Conservation (phyloP, 1,139 yeast species). For the Geotrichum siamense region DNA sequence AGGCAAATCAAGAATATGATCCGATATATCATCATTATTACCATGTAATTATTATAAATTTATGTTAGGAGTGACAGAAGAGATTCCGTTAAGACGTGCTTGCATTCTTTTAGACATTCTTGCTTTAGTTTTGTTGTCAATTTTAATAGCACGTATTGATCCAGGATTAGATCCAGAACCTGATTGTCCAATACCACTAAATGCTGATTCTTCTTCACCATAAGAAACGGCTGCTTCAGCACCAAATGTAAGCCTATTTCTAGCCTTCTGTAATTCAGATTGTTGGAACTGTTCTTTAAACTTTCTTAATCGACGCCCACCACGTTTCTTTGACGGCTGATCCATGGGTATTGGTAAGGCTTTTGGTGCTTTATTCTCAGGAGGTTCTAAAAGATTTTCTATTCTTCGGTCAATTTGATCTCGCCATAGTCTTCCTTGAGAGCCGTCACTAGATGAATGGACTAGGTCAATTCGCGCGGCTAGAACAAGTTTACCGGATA, state of each 20-base stretch:
- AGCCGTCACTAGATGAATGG: slow-evolving; percentile 41
- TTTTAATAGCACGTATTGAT: slow-evolving; percentile 34
- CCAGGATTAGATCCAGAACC: slow-evolving; percentile 25
- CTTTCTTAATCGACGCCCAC: slow-evolving; percentile 75
- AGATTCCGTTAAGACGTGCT: slow-evolving; percentile 23
- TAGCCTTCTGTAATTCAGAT: slow-evolving; percentile 77
- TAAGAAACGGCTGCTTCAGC: slow-evolving; percentile 54
- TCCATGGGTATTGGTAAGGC: slow-evolving; percentile 84
- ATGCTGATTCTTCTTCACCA: slow-evolving; percentile 60
- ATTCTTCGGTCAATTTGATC: slow-evolving; percentile 56
- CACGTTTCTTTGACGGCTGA: slow-evolving; percentile 71
- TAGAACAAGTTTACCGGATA: slow-evolving; percentile 70
- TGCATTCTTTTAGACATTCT: slow-evolving; percentile 34
- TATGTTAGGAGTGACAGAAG: no score
- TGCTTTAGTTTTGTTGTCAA: slow-evolving; percentile 31
- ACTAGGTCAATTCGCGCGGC: slow-evolving; percentile 77
- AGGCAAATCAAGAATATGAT: no score
- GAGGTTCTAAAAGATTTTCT: slow-evolving; percentile 71
- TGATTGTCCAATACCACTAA: slow-evolving; percentile 46
- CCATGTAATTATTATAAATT: no score
- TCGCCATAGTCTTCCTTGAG: slow-evolving; percentile 51
- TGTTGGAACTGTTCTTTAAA: slow-evolving; percentile 72
- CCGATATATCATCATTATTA: no score
- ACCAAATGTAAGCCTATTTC: slow-evolving; percentile 80
- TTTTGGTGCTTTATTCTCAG: slow-evolving; percentile 57